Evolutionary conservation across 768 basidiomycete species (phyloP).

Genomic region (Pholiota microspora): DNA sequence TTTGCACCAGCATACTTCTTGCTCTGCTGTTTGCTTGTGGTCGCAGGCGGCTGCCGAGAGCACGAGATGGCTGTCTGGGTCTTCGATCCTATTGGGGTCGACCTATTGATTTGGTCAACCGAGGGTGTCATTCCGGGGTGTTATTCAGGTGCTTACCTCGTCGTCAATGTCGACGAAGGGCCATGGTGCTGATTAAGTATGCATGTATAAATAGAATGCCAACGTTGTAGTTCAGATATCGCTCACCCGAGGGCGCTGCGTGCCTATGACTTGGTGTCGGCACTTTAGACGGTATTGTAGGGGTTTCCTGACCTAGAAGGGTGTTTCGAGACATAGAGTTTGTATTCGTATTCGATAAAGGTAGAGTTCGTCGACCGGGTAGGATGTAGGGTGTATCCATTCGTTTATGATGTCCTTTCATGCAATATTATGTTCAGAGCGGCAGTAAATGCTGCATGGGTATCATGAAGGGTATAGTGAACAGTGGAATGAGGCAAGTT

Average conservation of each 20-base stretch:
- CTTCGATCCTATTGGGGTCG: constrained; percentile 24
- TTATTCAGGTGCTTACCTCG: constrained; percentile 17
- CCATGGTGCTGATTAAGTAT: constrained; percentile 27
- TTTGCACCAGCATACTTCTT: constrained; percentile 30
- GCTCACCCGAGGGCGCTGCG: constrained; percentile 39
- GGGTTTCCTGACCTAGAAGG: constrained; percentile 9
- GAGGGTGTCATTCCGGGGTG: neutral
- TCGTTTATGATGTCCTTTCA: no score
- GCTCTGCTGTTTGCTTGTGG: constrained; percentile 19
- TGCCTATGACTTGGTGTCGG: constrained; percentile 35
- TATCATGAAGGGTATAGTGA: no score
- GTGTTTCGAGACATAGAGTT: neutral
- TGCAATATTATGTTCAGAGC: no score
- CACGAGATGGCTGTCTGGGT: constrained; percentile 19
- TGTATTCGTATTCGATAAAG: neutral
- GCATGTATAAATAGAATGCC: neutral
- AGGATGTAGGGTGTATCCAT: no score
- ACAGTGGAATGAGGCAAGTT: no score
- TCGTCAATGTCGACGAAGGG: constrained; percentile 35
- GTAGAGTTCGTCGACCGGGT: no score
- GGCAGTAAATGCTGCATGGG: no score
- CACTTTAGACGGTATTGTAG: constrained; percentile 23
- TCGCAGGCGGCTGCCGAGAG: constrained; percentile 21
- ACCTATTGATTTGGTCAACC: constrained; percentile 16
- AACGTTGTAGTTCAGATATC: neutral